phyloP scores from a whole-genome alignment of 2,329 filamentous ascomycete genomes.

The Phialophora chinensis region DNA sequence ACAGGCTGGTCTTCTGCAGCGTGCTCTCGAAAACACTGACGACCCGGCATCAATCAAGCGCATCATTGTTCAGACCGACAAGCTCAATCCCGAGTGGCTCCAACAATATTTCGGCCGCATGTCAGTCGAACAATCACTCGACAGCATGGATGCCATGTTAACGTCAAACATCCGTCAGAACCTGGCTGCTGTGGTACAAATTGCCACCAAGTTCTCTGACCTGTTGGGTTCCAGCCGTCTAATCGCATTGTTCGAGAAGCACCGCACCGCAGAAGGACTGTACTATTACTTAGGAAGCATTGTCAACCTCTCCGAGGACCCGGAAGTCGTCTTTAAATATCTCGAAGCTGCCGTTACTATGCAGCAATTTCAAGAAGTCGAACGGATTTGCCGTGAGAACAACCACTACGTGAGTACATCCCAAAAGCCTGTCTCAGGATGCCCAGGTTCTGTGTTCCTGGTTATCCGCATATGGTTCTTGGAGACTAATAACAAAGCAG shows the following conservation, averaged over 20 bases:
- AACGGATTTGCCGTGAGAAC: conserved; percentile 95
- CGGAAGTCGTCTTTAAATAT: conserved; percentile 98
- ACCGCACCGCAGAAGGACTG: conserved; percentile 93
- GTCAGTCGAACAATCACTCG: conserved; percentile 91
- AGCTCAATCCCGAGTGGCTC: conserved; percentile 89
- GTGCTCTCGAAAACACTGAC: conserved; percentile 92
- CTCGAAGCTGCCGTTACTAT: conserved; percentile 96
- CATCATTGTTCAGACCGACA: conserved; percentile 80
- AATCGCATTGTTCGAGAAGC: conserved; percentile 95
- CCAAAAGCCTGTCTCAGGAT: neutral
- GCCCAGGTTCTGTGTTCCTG: neutral
- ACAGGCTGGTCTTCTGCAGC: conserved; percentile 83
- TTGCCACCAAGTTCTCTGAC: conserved; percentile 97
- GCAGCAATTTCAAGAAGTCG: conserved; percentile 92
- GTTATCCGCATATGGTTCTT: neutral
- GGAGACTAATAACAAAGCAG: neutral
- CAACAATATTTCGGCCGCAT: conserved; percentile 91
- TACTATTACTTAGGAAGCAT: conserved; percentile 99
- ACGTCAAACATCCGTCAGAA: conserved; percentile 97
- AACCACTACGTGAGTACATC: conserved; percentile 68
- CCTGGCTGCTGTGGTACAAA: conserved; percentile 89
- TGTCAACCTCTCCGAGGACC: conserved; percentile 93
- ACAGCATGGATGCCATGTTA: conserved; percentile 95
- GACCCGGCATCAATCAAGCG: conserved; percentile 90
- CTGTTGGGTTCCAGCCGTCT: conserved; percentile 84